Evolutionary conservation across 148 eudicot species (phyloP).

Genomic region (Hydrangea macrophylla): DNA sequence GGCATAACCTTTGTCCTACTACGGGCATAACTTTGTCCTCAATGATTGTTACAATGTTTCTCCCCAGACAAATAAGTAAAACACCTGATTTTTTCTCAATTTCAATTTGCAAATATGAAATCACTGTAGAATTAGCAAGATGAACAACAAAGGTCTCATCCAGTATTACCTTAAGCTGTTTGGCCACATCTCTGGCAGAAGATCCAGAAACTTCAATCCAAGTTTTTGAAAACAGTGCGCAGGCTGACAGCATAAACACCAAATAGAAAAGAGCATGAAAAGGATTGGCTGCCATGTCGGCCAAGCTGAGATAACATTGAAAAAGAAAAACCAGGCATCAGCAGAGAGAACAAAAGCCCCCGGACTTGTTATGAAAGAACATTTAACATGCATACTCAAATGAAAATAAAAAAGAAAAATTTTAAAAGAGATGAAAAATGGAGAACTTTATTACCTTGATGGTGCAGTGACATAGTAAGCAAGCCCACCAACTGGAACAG

Average conservation of each 20-base stretch:
- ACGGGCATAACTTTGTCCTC: not conserved
- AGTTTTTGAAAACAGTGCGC: slow-evolving; percentile 81
- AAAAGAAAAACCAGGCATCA: not conserved
- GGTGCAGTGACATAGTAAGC: slow-evolving; percentile 89
- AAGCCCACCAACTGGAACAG: slow-evolving; percentile 90
- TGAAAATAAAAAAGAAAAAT: not conserved
- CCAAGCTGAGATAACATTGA: slow-evolving; percentile 46
- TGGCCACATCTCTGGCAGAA: slow-evolving; percentile 84
- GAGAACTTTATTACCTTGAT: slow-evolving; percentile 44
- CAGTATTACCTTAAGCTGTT: slow-evolving; percentile 70
- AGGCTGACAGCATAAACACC: slow-evolving; percentile 77
- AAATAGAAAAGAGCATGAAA: slow-evolving; percentile 78
- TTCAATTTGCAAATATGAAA: not conserved
- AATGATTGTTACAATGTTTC: not conserved
- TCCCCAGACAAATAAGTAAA: not conserved
- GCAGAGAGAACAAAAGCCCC: not conserved
- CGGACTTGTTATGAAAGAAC: not conserved
- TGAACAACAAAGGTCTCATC: not conserved
- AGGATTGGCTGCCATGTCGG: slow-evolving; percentile 80
- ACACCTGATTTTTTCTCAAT: not conserved
- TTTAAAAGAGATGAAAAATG: not conserved
- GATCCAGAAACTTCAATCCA: slow-evolving; percentile 96
- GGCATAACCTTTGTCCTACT: too few species aligned
- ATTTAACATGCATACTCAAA: not conserved
- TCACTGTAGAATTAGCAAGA: not conserved